These are phyloP conservation scores for Stachybotrys chlorohalonatus DNA, from an alignment of 2,329 filamentous ascomycete species.

Conservation along the genomic window DNA sequence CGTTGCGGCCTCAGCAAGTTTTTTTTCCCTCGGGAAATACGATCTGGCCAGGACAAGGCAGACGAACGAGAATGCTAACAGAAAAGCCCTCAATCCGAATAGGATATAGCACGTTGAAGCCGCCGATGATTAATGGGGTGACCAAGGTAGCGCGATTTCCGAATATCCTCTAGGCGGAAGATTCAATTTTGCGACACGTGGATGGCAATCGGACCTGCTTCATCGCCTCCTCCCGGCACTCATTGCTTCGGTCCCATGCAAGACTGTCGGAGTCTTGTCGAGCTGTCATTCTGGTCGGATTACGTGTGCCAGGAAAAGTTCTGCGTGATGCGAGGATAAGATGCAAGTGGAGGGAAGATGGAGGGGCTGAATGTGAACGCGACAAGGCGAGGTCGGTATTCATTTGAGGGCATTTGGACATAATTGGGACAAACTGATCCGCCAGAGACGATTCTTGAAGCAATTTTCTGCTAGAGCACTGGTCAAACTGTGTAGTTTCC, in stretches of 20 bases:
- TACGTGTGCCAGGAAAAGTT: no score
- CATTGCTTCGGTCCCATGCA: slow-evolving; percentile 19
- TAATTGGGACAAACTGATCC: no score
- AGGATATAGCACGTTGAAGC: slow-evolving; percentile 17
- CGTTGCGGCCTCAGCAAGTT: slow-evolving; percentile 12
- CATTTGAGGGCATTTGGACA: no score
- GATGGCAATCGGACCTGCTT: slow-evolving; percentile 11
- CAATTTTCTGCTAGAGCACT: no score
- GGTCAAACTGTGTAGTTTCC: no score
- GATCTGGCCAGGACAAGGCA: slow-evolving; percentile 11
- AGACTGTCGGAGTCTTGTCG: slow-evolving; percentile 19
- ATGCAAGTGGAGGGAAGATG: no score
- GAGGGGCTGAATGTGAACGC: no score
- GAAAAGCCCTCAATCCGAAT: slow-evolving; percentile 9
- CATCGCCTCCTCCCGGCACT: slow-evolving; percentile 12
- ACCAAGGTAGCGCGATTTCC: slow-evolving; percentile 8
- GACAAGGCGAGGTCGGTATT: no score
- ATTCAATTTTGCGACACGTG: slow-evolving; percentile 10
- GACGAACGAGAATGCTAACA: slow-evolving; percentile 8
- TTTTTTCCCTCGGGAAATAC: slow-evolving; percentile 13
- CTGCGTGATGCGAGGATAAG: no score
- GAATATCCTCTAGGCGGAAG: slow-evolving; percentile 8
- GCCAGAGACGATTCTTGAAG: no score
- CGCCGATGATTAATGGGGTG: slow-evolving; percentile 14
- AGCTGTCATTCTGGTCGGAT: slow-evolving; percentile 13